phyloP scores from a whole-genome alignment of 176 grass and related monocot genomes.

The Triticum timopheevii region DNA sequence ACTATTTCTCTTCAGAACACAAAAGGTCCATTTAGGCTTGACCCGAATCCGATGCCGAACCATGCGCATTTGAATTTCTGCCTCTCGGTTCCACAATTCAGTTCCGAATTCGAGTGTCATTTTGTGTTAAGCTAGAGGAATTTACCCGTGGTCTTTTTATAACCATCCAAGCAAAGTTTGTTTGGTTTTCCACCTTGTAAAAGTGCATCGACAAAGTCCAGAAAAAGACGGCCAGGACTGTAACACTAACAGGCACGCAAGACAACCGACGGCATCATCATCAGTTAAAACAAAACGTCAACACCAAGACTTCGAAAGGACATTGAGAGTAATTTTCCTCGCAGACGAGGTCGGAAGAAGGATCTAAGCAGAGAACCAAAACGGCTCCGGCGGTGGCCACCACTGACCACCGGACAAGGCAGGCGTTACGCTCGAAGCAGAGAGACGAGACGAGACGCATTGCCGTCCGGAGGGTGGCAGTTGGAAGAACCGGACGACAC shows the following conservation, averaged over 20 bases:
- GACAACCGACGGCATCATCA: neutral
- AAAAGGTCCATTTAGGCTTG: no score
- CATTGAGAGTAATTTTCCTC: neutral
- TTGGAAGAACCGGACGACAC: neutral
- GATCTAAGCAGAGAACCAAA: neutral
- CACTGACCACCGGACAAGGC: slow-evolving; percentile 4
- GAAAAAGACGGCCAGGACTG: no score
- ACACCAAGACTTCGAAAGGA: neutral
- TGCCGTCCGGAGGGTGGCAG: neutral
- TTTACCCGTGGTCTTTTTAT: neutral
- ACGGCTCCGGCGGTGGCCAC: neutral
- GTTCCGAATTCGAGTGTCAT: neutral
- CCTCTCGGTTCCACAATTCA: neutral
- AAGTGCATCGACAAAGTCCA: no score
- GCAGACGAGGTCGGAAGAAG: neutral
- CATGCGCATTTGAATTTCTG: neutral
- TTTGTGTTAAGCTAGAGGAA: neutral
- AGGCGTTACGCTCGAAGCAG: slow-evolving; percentile 9
- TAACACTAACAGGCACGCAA: neutral
- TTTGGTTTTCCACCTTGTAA: no score
- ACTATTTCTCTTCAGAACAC: no score
- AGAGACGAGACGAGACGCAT: neutral
- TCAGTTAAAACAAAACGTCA: neutral
- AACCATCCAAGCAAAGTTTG: no score
- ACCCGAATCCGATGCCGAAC: no score